Conservation (phyloP, 2,329 filamentous ascomycete genomes). For the Zopfia rhizophila region DNA sequence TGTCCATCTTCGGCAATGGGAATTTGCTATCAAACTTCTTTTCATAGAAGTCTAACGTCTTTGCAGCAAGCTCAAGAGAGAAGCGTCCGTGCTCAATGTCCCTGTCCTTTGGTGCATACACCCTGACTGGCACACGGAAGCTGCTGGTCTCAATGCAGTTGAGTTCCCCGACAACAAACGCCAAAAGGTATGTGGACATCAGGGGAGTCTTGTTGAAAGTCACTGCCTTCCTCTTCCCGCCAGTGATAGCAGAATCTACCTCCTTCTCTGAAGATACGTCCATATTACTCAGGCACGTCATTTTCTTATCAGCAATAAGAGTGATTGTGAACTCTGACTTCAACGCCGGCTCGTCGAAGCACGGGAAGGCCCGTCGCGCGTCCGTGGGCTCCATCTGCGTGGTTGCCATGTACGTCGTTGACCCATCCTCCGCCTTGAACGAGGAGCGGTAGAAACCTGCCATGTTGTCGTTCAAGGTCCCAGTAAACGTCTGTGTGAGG, state of each 20-base stretch:
- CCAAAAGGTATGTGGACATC: conserved; percentile 96
- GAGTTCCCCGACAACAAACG: conserved; percentile 93
- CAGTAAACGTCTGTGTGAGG: conserved; percentile 80
- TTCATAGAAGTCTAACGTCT: conserved; percentile 93
- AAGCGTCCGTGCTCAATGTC: conserved; percentile 92
- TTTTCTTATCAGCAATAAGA: conserved; percentile 85
- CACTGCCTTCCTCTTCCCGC: conserved; percentile 80
- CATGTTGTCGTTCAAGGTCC: conserved; percentile 91
- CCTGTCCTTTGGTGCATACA: conserved; percentile 91
- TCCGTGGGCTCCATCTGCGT: conserved; percentile 98
- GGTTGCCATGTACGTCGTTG: conserved; percentile 83
- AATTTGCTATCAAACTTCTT: conserved; percentile 90
- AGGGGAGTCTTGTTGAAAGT: conserved; percentile 91
- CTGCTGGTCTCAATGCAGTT: conserved; percentile 92
- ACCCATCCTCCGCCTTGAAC: conserved; percentile 84
- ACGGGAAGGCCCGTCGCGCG: conserved; percentile 90
- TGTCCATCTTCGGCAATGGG: conserved; percentile 93
- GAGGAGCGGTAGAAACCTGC: conserved; percentile 97
- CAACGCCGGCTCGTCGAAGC: conserved; percentile 94
- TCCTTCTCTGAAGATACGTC: conserved; percentile 84
- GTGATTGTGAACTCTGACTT: conserved; percentile 95
- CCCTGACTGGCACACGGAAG: conserved; percentile 90
- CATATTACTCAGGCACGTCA: conserved; percentile 98
- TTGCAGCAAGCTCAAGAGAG: conserved; percentile 87
- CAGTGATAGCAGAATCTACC: conserved; percentile 70